Evolutionary conservation across 345 rosid genomes (phyloP), one percentile per base, ranked within the genome.

Genomic region (Nasturtium officinale): DNA sequence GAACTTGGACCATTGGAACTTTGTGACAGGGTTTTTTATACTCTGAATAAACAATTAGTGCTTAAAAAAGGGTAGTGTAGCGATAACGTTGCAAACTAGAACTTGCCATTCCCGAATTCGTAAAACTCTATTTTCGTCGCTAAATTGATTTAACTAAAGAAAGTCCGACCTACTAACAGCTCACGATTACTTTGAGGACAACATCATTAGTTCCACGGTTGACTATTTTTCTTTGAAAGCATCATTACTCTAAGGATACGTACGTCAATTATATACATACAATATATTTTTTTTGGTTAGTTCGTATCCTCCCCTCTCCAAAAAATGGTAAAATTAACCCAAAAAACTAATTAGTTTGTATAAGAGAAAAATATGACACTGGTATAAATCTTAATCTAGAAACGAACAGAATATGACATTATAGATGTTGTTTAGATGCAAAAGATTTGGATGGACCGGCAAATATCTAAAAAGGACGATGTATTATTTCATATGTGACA

Each of bases 361-460:
- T 30, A 12, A 30, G 45, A 28, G 9, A 45, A 29, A 42, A 18
- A 69, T 29, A 23, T 23, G 25, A 23, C 25, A 23, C 2, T 2
- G 25, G 25, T 2, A 23, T 23, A 23, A 23, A 23, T 23, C 25
- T 23, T 23, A 23, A 23, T 1, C 17, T 35, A 23, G 16, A 33
- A 47, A 48, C 38, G 28, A 59, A 71, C 59, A 71, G 0, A 47
- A 59, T 37, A 59, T 70, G 74, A 7, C 50, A 37, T 38, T 37
- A 11, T 71, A 61, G 75, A 71, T 50, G 42, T 17, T 61, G 75
- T 50, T 61, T 48, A 11, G 52, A 51, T 71, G 51, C 52, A 26
- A 61, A 51, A 51, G 69, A 70, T 59, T 59, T 32, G 57, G 56
- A 47, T 70, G 66, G 58, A 70, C 74, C 74, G 25, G 20, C 47